Percentiles rank a stretch among this genome's conserved stretches.
phyloP scores from a whole-genome alignment of 305 asterid genomes.

The Fraxinus platypoda region DNA sequence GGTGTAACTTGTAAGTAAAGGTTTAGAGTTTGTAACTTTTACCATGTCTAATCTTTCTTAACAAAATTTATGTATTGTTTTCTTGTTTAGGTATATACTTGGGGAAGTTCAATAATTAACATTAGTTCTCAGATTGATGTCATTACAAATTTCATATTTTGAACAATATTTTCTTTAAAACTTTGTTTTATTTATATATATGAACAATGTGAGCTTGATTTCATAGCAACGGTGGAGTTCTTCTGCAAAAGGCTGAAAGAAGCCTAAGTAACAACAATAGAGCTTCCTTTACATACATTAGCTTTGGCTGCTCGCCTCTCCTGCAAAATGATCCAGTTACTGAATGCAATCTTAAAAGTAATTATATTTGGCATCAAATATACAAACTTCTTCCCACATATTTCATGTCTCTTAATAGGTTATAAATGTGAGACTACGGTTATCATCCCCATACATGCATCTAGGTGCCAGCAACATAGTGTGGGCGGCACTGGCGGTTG shows the following conservation, averaged over 20 bases:
- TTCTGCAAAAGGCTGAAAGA: background rate
- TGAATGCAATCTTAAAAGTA: background rate
- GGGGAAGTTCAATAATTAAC: background rate
- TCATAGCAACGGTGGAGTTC: background rate
- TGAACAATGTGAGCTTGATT: background rate
- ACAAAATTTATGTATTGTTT: background rate
- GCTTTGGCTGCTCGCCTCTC: background rate
- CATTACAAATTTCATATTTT: background rate
- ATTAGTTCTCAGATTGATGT: background rate
- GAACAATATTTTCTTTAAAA: background rate
- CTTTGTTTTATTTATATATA: background rate
- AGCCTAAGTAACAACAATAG: background rate
- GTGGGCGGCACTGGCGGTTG: background rate
- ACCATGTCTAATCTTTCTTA: background rate
- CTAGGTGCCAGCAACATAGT: background rate
- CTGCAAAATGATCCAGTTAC: background rate
- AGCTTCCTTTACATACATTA: background rate
- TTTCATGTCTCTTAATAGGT: background rate
- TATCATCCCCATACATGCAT: background rate
- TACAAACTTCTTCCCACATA: background rate
- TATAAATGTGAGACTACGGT: background rate
- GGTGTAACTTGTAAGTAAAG: background rate
- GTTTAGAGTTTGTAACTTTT: background rate
- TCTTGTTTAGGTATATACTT: background rate
- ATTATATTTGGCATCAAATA: background rate